Evolutionary conservation across 257 asterid species (phyloP).

Genomic region (Nicotiana benthamiana): DNA sequence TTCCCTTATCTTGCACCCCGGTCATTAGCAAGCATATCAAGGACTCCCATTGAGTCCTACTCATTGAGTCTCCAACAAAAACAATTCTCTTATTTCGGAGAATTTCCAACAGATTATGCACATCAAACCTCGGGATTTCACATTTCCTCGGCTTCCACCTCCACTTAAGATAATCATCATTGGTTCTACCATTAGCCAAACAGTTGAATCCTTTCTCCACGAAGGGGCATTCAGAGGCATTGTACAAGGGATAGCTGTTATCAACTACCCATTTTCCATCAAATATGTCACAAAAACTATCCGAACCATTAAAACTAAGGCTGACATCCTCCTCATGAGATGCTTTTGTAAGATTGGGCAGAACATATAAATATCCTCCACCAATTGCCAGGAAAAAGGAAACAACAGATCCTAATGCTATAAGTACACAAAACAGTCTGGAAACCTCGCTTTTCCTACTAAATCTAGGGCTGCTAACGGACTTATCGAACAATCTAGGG

Average conservation of each 20-base stretch:
- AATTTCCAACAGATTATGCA: slow-evolving; percentile 30
- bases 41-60: slow-evolving; percentile 86
- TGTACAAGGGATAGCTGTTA: slow-evolving; percentile 49
- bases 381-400: slow-evolving; percentile 47
- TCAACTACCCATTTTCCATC: slow-evolving; percentile 65
- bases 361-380: slow-evolving; percentile 54
- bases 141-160: slow-evolving; percentile 76
- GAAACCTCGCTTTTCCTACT: slow-evolving; percentile 36
- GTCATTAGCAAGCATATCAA: slow-evolving; percentile 68
- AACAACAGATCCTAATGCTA: slow-evolving; percentile 38
- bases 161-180: slow-evolving; percentile 60
- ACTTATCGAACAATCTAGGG: slow-evolving; percentile 31
- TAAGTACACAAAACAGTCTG: slow-evolving; percentile 20
- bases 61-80: slow-evolving; percentile 81
- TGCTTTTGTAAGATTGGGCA: slow-evolving; percentile 50
- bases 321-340: slow-evolving; percentile 28
- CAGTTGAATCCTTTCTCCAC: slow-evolving; percentile 72
- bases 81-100: slow-evolving; percentile 52
- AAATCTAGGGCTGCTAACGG: slow-evolving; percentile 45
- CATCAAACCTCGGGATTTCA: slow-evolving; percentile 42
- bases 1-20: slow-evolving; percentile 53
- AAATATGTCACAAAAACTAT: slow-evolving; percentile 41
- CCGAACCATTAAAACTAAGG: slow-evolving; percentile 19
- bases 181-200: slow-evolving; percentile 54
- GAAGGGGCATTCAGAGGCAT: slow-evolving; percentile 72